Base-by-base conservation (phyloP, 1,284 basidiomycete genomes). In the Chalciporus sp. region DNA sequence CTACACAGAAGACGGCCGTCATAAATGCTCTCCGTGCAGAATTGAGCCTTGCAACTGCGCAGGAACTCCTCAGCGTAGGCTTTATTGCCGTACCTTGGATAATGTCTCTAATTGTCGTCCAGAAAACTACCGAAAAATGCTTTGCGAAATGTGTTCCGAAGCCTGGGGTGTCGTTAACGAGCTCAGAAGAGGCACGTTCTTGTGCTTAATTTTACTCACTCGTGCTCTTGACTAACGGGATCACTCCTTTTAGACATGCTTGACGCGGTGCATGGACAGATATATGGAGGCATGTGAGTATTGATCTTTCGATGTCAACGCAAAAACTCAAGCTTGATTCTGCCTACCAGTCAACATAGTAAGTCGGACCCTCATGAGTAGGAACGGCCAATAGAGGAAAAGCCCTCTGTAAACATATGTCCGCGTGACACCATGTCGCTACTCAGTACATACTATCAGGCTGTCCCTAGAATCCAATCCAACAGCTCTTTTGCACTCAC, bases 281-380 rank as follows among this genome's bases (percentile, higher is more conserved):
- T 94, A 92, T 68, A 79, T 94, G 74, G 90, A 93, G 72, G 88
- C 89, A 47, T 93, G 90, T 92, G 64, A 76, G 90, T 58, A 46
- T 29, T 26, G 2, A 12, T 29, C 8, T 37, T 37, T 39, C n/a
- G 42, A 47, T 16, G 12, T 40, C 20, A 4, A 48, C 10, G 20
- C 20, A 6, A 35, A 23, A 28, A 8, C 33, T 47, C 7, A 35
- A 28, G 10, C 33, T 47, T 55, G 42, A 62, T 40, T 4, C 37
- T 11, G 23, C 42, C 37, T 35, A n/a, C 27, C 52, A 92, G 90
- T 90, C 74, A 88, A 86, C 67, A 81, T 90, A 49, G 85, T 91
- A 39, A 87, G 85, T 72, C 77, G 76, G 61, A 78, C 85, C 11
- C 92, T 92, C 68, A 73, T 79, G 23, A 65, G 76, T 31, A 82